Percentiles rank a stretch among this genome's conserved stretches.
Conservation (phyloP, 805 yeast species). For the Lipomyces starkeyi region DNA sequence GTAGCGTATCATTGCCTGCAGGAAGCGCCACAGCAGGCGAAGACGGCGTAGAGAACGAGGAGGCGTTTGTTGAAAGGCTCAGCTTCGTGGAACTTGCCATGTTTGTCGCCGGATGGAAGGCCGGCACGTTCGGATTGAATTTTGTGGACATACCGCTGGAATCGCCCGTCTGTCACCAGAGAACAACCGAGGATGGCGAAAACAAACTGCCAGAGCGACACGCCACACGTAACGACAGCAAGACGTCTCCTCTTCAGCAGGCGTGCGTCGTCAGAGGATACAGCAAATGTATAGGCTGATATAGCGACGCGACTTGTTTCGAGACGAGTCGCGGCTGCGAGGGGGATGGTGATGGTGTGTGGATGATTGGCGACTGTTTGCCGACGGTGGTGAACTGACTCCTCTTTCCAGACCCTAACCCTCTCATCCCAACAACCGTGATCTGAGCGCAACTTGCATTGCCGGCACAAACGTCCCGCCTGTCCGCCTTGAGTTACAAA, state of each 20-base stretch:
- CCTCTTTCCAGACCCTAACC: no score
- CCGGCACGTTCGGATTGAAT: conserved; percentile 30
- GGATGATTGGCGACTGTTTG: not conserved
- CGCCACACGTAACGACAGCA: not conserved
- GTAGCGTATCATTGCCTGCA: conserved; percentile 11
- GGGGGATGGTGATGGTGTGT: not conserved
- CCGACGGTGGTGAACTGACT: no score
- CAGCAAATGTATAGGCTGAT: not conserved
- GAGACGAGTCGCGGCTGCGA: not conserved
- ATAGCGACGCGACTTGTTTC: not conserved
- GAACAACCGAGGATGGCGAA: not conserved
- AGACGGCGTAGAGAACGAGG: conserved; percentile 14
- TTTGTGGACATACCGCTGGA: conserved; percentile 26
- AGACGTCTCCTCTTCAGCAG: not conserved
- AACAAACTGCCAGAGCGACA: not conserved
- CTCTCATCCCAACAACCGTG: no score
- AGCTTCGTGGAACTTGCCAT: conserved; percentile 10
- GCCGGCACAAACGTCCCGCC: no score
- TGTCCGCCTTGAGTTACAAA: no score
- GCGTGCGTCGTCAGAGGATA: conserved; percentile 11
- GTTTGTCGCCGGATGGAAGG: conserved; percentile 24
- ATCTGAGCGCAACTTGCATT: no score
- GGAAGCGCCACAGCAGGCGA: conserved; percentile 8
- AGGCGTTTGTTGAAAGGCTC: conserved; percentile 6
- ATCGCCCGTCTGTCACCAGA: not conserved